These are phyloP conservation scores for Rhizoclosmatium sp. DNA, from an alignment of 192 early-diverging fungal genomes.

Conservation along the genomic window DNA sequence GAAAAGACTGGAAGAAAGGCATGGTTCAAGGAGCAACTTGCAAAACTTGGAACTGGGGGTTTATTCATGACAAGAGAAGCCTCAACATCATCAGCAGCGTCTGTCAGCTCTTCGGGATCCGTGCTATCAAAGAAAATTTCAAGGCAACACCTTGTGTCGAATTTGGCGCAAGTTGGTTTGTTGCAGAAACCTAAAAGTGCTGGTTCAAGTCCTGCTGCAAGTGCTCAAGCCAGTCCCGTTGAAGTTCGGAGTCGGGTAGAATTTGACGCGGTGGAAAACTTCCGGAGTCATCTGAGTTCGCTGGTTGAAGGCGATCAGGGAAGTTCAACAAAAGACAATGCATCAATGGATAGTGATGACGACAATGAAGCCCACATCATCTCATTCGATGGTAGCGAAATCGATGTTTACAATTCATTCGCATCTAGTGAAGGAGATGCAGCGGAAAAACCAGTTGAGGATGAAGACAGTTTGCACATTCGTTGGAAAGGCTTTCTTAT, in stretches of 20 bases:
- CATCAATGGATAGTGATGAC: background rate
- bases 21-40: slow-evolving; percentile 14
- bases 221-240: background rate
- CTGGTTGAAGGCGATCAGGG: slow-evolving; percentile 18
- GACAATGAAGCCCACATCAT: background rate
- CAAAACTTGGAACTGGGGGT: slow-evolving; percentile 12
- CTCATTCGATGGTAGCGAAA: slow-evolving; percentile 13
- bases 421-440: background rate
- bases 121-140: background rate
- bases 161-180: slow-evolving; percentile 14
- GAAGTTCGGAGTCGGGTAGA: background rate
- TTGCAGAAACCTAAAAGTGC: background rate
- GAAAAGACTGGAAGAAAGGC: background rate
- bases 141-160: slow-evolving; percentile 11
- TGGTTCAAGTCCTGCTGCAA: background rate
- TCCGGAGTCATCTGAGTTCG: background rate
- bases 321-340: background rate
- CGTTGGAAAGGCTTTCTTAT: slow-evolving; percentile 18
- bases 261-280: slow-evolving; percentile 12
- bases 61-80: slow-evolving; percentile 15
- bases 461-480: background rate
- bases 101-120: too few relatives aligned
- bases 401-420: slow-evolving; percentile 14
- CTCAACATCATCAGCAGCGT: background rate
- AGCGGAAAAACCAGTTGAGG: background rate